Percentiles rank a stretch among this genome's conserved stretches.
phyloP scores from a whole-genome alignment of 495 filamentous ascomycete species.

The Oidiodendron maius region DNA sequence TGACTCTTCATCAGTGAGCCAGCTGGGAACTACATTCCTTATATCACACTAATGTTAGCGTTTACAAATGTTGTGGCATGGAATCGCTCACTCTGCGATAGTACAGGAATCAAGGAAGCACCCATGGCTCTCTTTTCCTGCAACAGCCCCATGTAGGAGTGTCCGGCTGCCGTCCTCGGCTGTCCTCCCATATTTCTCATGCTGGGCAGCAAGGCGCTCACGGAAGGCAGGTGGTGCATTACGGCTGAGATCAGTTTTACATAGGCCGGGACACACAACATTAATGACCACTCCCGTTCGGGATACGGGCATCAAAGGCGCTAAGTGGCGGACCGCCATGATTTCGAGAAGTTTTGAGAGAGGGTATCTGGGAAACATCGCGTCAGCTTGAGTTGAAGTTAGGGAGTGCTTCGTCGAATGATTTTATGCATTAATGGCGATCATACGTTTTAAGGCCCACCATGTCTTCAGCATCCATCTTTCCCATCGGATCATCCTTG shows the following conservation, averaged over 20 bases:
- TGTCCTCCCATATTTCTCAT: not conserved
- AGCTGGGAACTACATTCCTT: not conserved
- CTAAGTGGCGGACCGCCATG: constrained; percentile 38
- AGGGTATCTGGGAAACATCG: constrained; percentile 27
- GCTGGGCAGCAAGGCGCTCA: not conserved
- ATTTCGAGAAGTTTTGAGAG: constrained; percentile 45
- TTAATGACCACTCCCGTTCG: constrained; percentile 40
- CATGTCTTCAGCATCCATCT: constrained; percentile 28
- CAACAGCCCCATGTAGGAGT: not conserved
- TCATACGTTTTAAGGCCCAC: constrained; percentile 19
- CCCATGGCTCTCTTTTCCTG: constrained; percentile 6
- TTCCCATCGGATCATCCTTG: constrained; percentile 8
- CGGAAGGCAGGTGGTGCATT: not conserved
- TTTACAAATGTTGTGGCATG: too few species aligned
- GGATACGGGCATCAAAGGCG: constrained; percentile 17
- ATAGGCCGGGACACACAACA: constrained; percentile 24
- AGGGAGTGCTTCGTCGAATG: too few species aligned
- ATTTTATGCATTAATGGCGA: not conserved
- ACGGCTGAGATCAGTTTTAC: not conserved
- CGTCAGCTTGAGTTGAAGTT: not conserved
- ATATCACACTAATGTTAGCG: too few species aligned
- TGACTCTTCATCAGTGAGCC: constrained; percentile 4
- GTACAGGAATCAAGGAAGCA: not conserved
- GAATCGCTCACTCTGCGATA: not conserved
- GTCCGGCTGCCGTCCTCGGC: constrained; percentile 1